Evolutionary conservation across 1,284 basidiomycete species (phyloP).

Genomic region (Melanopsichium pennsylvanicum): DNA sequence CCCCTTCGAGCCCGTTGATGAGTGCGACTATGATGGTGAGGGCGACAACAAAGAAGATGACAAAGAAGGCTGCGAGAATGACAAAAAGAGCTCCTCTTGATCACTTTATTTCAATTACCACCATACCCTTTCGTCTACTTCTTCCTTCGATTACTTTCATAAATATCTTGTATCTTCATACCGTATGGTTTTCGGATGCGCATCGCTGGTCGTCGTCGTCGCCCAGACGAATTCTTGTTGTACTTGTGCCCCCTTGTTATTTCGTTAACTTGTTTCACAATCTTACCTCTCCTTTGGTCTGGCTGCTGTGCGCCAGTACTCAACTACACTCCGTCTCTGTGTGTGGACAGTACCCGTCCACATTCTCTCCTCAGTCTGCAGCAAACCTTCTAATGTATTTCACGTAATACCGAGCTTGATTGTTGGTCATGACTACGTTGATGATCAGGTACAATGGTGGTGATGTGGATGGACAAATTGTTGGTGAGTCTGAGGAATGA

Average conservation of each 20-base stretch:
- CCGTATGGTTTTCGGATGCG: neutral
- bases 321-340: neutral
- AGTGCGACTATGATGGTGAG: conserved; percentile 34
- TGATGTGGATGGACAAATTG: no score
- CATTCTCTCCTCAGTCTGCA: no score
- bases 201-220: conserved; percentile 6
- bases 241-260: no score
- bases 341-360: no score
- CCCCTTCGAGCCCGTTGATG: conserved; percentile 25
- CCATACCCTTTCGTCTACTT: no score
- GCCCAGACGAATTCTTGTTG: no score
- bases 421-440: no score
- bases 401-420: no score
- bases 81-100: neutral
- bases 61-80: conserved; percentile 16
- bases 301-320: neutral
- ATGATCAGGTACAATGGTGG: no score
- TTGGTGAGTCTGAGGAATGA: no score
- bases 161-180: neutral
- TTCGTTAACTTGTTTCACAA: neutral
- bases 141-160: no score
- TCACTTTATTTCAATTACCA: neutral
- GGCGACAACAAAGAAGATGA: conserved; percentile 7
- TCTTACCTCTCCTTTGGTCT: neutral
- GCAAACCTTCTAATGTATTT: no score